Conservation (phyloP, 306 rosid genomes). For the Dryas octopetala region DNA sequence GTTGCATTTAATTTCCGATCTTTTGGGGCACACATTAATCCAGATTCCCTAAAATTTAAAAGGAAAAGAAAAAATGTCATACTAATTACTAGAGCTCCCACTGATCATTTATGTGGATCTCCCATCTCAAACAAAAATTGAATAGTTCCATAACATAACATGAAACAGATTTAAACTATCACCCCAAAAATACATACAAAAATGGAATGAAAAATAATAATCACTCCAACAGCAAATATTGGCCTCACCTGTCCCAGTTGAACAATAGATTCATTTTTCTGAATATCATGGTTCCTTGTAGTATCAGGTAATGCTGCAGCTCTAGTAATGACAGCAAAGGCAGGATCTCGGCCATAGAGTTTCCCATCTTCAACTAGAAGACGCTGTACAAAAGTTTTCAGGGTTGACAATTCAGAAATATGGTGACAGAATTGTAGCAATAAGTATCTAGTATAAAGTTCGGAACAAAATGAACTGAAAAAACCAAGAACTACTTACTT, state of each 20-base stretch:
- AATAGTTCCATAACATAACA: neutral
- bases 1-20: neutral
- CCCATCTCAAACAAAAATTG: neutral
- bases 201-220: conserved; percentile 5
- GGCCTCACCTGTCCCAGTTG: conserved; percentile 85
- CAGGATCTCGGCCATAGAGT: conserved; percentile 76
- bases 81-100: neutral
- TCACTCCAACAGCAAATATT: conserved; percentile 13
- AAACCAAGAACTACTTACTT: neutral
- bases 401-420: conserved; percentile 34
- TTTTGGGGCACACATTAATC: neutral
- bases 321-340: conserved; percentile 60
- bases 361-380: conserved; percentile 90
- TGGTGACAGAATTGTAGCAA: conserved; percentile 12
- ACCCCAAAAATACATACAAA: neutral
- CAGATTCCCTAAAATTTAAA: neutral
- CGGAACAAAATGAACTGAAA: neutral
- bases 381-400: conserved; percentile 58
- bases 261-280: conserved; percentile 63
- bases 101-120: neutral
- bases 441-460: conserved; percentile 4
- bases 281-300: conserved; percentile 67
- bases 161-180: neutral
- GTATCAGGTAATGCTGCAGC: conserved; percentile 82
- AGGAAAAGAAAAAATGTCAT: neutral